A percentile compares a stretch with the other conserved stretches of the same genome.
phyloP scores from a whole-genome alignment of 495 filamentous ascomycete species.

The Talaromyces thailandensis region DNA sequence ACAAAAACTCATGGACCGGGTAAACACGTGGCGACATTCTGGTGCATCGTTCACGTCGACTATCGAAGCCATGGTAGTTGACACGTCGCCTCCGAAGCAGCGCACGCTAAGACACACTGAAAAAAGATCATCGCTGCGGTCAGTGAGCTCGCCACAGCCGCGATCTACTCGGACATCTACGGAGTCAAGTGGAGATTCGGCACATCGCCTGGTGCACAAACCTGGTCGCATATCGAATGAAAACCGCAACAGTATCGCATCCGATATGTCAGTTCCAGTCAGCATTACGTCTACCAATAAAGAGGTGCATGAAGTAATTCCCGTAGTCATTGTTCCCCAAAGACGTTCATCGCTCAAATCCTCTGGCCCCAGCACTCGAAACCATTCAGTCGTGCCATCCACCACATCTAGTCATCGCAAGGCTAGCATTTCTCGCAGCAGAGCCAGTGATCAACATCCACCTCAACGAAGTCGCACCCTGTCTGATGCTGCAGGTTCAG shows the following conservation, averaged over 20 bases:
- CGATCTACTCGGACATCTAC: constrained; percentile 34
- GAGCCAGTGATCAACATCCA: constrained; percentile 23
- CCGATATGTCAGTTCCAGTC: constrained; percentile 47
- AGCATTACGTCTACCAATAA: constrained; percentile 27
- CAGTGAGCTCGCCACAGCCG: constrained; percentile 37
- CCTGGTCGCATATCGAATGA: constrained; percentile 37
- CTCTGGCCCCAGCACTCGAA: constrained; percentile 26
- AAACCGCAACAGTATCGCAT: constrained; percentile 48
- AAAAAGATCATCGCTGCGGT: constrained; percentile 53
- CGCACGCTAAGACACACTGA: constrained; percentile 58
- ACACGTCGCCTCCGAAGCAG: constrained; percentile 40
- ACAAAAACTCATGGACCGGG: constrained; percentile 19
- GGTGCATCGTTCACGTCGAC: constrained; percentile 59
- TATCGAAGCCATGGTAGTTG: constrained; percentile 63
- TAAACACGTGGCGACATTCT: constrained; percentile 42
- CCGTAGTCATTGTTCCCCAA: constrained; percentile 65
- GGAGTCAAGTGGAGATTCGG: constrained; percentile 29
- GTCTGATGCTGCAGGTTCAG: constrained; percentile 28
- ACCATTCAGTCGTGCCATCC: constrained; percentile 28
- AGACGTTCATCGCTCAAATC: constrained; percentile 56
- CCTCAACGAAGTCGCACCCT: constrained; percentile 25
- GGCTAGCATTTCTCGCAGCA: constrained; percentile 22
- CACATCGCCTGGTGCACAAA: constrained; percentile 41
- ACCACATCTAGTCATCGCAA: constrained; percentile 25
- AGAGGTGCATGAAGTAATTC: constrained; percentile 42